phyloP scores from a whole-genome alignment of 73 alveolate genomes.

The Urostyla sp. region DNA sequence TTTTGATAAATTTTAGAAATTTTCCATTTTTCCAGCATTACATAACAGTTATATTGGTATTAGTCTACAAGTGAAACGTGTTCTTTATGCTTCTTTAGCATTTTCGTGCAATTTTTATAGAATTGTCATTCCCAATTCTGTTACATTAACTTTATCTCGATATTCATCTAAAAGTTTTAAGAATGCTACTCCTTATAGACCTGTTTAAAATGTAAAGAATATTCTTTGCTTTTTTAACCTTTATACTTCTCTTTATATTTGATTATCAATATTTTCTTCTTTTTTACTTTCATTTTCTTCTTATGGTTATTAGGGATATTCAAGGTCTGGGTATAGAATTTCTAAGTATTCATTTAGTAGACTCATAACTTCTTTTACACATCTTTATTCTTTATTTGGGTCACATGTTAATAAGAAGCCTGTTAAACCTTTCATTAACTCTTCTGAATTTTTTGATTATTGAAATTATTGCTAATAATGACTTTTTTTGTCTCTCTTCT shows the following conservation, averaged over 20 bases:
- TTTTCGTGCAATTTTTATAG: conserved; percentile 27
- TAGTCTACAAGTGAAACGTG: conserved; percentile 48
- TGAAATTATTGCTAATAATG: conserved; percentile 2
- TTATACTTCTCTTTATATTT: conserved; percentile 29
- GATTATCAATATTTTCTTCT: conserved; percentile 27
- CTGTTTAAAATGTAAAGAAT: conserved; percentile 46
- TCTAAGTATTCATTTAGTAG: conserved; percentile 52
- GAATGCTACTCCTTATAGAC: conserved; percentile 35
- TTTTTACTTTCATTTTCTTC: not conserved
- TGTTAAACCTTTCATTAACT: conserved; percentile 19
- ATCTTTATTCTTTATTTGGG: conserved; percentile 27
- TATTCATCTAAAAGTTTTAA: conserved; percentile 35
- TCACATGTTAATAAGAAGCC: conserved; percentile 63
- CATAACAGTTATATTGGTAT: conserved; percentile 47
- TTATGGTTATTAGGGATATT: not conserved
- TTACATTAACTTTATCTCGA: conserved; percentile 38
- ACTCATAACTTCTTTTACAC: conserved; percentile 56
- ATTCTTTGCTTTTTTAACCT: conserved; percentile 21
- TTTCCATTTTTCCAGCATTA: conserved; percentile 41
- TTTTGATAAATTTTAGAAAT: not conserved
- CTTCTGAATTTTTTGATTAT: conserved; percentile 3
- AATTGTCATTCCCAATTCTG: conserved; percentile 44
- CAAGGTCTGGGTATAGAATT: conserved; percentile 59
- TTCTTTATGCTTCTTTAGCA: conserved; percentile 1
- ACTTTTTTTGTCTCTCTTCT: conserved; percentile 24